Conservation (phyloP, 1,284 basidiomycete species). For the Trametes sp. region DNA sequence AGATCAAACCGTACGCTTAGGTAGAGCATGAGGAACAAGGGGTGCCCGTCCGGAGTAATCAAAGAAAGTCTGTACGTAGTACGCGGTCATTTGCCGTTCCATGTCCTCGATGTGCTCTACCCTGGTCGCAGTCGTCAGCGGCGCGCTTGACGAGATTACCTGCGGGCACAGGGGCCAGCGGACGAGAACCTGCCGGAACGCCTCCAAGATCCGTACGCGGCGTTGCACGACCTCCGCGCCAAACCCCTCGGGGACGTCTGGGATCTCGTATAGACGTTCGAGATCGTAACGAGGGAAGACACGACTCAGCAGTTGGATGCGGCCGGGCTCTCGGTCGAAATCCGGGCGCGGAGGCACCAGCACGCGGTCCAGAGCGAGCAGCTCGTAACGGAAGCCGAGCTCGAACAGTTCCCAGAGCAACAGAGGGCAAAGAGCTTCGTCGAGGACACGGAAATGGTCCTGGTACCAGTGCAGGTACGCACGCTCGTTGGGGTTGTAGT, state of each 20-base stretch:
- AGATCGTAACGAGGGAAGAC: constrained; percentile 2
- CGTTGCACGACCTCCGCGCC: background rate
- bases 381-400: constrained; percentile 24
- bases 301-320: background rate
- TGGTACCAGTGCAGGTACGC: too few species aligned
- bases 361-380: background rate
- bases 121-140: too few species aligned
- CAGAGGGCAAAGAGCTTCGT: background rate
- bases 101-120: background rate
- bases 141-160: too few species aligned
- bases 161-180: too few species aligned
- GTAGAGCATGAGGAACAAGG: constrained; percentile 7
- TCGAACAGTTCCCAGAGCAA: constrained; percentile 23
- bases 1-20: background rate
- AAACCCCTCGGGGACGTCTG: background rate
- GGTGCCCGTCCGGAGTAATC: constrained; percentile 11
- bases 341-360: constrained; percentile 3
- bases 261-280: background rate
- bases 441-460: too few species aligned
- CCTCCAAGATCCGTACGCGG: constrained; percentile 5
- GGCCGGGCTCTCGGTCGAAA: background rate
- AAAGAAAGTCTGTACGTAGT: constrained; percentile 11
- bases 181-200: constrained; percentile 2
- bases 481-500: too few species aligned
- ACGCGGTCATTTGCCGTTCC: constrained; percentile 3